Evolutionary conservation across 495 filamentous ascomycete species (phyloP), one percentile per base, ranked within the genome.

Genomic region (Sporormia fimetaria): DNA sequence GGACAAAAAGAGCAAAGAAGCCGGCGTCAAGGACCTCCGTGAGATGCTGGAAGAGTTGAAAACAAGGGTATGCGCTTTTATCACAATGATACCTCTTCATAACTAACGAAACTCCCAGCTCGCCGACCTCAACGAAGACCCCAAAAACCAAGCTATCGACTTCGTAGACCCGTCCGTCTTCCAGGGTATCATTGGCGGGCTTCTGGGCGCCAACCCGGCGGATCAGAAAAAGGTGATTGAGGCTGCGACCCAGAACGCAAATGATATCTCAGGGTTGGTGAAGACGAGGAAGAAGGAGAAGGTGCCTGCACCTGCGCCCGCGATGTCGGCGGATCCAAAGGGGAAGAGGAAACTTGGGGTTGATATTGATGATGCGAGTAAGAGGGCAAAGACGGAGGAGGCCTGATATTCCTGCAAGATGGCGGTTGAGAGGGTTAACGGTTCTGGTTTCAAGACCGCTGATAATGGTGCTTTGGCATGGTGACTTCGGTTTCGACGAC

Each of bases 191-290:
- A 65, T 93, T 6, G 83, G 82, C 18, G 70, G 75, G 18, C 72
- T 85, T 14, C 62, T 88, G 0, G 84, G 81, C 20, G 75, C 82
- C 46, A 70, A 77, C 3, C 60, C 69, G 9, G 63, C 63, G 6
- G 67, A 77, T 39, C 71, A 80, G 44, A 70, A 74, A 47, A 76
- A 76, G 10, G 64, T 74, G 30, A 64, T 92, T 20, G 79, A 85
- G 42, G 81, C 87, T 51, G 87, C 77, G 25, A 80, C 79, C 47
- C 81, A 80, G 59, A 69, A 64, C 15, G 90, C 90, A 11, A 93
- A 73, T 33, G 92, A 98, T 55, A 60, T 98, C n/a, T 80, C 79
- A 1, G 74, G 80, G 9, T 60, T 96, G n/a, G 80, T 95, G 2
- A 73, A 70, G 44, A 62, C 82, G 39, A 92, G 72, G 62, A 86